Conservation (phyloP, 2,329 filamentous ascomycete genomes). For the Didymella lethalis region DNA sequence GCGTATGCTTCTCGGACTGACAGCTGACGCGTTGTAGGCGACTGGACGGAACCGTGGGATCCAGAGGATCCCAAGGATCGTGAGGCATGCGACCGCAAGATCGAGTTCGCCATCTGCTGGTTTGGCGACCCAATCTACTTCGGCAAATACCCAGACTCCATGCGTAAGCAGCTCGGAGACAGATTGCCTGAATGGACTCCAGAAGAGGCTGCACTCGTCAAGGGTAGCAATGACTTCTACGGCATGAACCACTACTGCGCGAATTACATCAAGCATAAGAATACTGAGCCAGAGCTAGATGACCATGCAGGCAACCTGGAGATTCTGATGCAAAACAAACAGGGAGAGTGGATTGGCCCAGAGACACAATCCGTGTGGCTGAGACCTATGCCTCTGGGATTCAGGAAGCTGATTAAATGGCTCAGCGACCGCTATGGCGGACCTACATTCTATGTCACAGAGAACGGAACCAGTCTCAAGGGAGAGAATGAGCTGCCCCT, state of each 20-base stretch:
- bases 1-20: not conserved
- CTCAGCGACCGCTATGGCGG: slow-evolving; percentile 74
- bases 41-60: slow-evolving; percentile 85
- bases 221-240: slow-evolving; percentile 92
- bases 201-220: slow-evolving; percentile 76
- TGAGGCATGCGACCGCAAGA: slow-evolving; percentile 78
- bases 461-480: slow-evolving; percentile 86
- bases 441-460: slow-evolving; percentile 85
- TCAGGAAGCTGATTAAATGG: slow-evolving; percentile 70
- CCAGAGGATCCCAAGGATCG: slow-evolving; percentile 76
- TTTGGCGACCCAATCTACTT: slow-evolving; percentile 89
- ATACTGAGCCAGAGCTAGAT: slow-evolving; percentile 65
- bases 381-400: slow-evolving; percentile 76
- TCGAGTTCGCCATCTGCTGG: slow-evolving; percentile 88
- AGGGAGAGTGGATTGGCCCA: slow-evolving; percentile 76
- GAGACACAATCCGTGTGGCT: slow-evolving; percentile 87
- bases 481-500: slow-evolving; percentile 78
- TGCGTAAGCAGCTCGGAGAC: slow-evolving; percentile 80
- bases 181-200: slow-evolving; percentile 77
- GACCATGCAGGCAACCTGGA: slow-evolving; percentile 82
- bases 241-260: slow-evolving; percentile 95
- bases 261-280: slow-evolving; percentile 81
- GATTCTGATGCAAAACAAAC: slow-evolving; percentile 73
- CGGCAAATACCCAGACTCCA: slow-evolving; percentile 82
- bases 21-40: slow-evolving; percentile 58